Percentiles rank a stretch among this genome's conserved stretches.
Conservation (phyloP, 75 land plant species). For the Cryptomeria japonica region DNA sequence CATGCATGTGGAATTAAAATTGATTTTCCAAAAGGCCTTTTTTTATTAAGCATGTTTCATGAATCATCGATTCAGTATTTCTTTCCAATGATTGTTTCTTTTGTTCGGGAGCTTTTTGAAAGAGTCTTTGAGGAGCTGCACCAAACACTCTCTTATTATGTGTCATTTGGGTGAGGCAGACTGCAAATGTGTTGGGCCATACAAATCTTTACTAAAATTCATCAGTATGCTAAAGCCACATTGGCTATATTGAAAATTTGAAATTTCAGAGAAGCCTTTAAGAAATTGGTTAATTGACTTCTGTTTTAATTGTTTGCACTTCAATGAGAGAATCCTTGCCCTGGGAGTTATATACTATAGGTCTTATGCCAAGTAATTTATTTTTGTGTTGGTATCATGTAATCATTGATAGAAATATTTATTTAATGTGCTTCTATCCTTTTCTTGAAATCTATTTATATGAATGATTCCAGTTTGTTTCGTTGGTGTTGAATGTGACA, state of each 20-base stretch:
- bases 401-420: background rate
- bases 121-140: background rate
- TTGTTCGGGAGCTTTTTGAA: background rate
- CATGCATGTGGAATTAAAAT: background rate
- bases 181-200: background rate
- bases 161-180: background rate
- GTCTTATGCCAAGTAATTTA: background rate
- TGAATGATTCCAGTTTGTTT: background rate
- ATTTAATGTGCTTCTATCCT: background rate
- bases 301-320: background rate
- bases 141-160: background rate
- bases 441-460: background rate
- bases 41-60: background rate
- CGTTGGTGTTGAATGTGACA: background rate
- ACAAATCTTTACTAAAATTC: background rate
- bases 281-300: background rate
- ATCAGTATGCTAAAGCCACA: background rate
- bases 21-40: background rate
- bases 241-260: background rate
- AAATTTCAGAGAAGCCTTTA: background rate
- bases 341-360: background rate
- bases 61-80: background rate
- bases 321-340: background rate
- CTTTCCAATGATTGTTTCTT: background rate
- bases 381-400: background rate